Percentiles rank a stretch among this genome's conserved stretches.
These are phyloP conservation scores for Penicillium sclerotiorum DNA, from an alignment of 2,329 filamentous ascomycete genomes.

Conservation along the genomic window DNA sequence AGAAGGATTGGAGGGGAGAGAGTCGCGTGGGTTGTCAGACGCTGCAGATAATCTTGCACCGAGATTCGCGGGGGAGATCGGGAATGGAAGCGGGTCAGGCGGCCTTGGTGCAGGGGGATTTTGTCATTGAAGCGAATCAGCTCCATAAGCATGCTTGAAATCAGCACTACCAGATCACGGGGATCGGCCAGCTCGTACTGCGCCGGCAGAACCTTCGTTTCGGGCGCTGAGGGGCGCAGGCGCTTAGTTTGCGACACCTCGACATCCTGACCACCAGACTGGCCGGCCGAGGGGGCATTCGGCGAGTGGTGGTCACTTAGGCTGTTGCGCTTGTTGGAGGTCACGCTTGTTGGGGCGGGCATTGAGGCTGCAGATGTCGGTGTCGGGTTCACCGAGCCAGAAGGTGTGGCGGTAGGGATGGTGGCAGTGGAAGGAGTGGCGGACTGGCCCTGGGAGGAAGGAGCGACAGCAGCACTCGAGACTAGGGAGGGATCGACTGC, in stretches of 20 bases:
- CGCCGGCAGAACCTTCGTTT: slow-evolving; percentile 59
- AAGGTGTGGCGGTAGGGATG: slow-evolving; percentile 17
- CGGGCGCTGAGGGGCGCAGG: slow-evolving; percentile 47
- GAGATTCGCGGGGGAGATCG: slow-evolving; percentile 88
- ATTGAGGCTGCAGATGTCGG: slow-evolving; percentile 30
- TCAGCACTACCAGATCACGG: slow-evolving; percentile 85
- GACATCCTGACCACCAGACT: slow-evolving; percentile 23
- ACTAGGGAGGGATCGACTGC: slow-evolving; percentile 11
- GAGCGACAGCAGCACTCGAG: slow-evolving; percentile 17
- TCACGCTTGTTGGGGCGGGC: slow-evolving; percentile 31
- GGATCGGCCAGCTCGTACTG: slow-evolving; percentile 80
- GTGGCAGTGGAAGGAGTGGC: slow-evolving; percentile 18
- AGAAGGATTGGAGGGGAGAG: slow-evolving; percentile 91
- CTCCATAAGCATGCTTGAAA: slow-evolving; percentile 94
- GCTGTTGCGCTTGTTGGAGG: slow-evolving; percentile 41
- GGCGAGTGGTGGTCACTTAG: slow-evolving; percentile 28
- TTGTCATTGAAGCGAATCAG: slow-evolving; percentile 90
- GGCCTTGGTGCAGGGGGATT: slow-evolving; percentile 79
- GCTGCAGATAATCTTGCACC: slow-evolving; percentile 88
- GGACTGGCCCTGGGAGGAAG: slow-evolving; percentile 20
- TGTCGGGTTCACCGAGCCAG: slow-evolving; percentile 20
- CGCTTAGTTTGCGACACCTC: slow-evolving; percentile 49
- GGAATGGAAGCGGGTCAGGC: slow-evolving; percentile 92
- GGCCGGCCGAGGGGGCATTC: slow-evolving; percentile 24
- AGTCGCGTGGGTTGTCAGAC: slow-evolving; percentile 90